Percentiles rank a stretch among this genome's conserved stretches.
phyloP scores from a whole-genome alignment of 345 rosid species.

The Boechera retrofracta region DNA sequence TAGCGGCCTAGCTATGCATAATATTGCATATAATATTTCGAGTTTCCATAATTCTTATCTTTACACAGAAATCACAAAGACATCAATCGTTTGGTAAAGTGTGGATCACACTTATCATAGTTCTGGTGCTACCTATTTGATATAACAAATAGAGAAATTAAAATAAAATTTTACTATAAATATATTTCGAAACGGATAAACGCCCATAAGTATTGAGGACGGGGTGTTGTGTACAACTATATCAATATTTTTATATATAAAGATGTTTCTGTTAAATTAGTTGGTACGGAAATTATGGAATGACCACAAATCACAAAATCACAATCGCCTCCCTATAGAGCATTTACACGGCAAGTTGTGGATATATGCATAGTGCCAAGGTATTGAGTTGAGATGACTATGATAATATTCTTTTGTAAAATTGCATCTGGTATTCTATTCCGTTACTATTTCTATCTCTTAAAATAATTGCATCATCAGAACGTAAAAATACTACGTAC shows the following conservation, averaged over 20 bases:
- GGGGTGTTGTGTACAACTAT: slow-evolving; percentile 34
- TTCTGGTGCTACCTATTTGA: neutral
- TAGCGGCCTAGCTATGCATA: neutral
- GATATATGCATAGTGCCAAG: slow-evolving; percentile 19
- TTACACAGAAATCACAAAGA: neutral
- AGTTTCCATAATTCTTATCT: neutral
- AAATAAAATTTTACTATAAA: neutral
- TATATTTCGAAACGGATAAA: slow-evolving; percentile 10
- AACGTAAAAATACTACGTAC: neutral
- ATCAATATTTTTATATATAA: neutral
- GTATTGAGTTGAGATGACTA: neutral
- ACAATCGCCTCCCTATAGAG: neutral
- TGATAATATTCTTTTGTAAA: neutral
- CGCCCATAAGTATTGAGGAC: slow-evolving; percentile 16
- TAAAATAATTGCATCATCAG: neutral
- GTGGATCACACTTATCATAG: neutral
- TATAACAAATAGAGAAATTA: neutral
- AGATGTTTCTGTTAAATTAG: slow-evolving; percentile 40
- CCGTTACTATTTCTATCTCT: neutral
- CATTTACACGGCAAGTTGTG: slow-evolving; percentile 21
- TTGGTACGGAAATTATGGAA: slow-evolving; percentile 38
- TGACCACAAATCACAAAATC: slow-evolving; percentile 27
- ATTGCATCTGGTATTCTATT: neutral
- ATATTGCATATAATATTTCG: neutral
- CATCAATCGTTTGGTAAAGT: neutral